Conservation (phyloP, 129 eudicot genomes). For the Helichrysum umbraculigerum region DNA sequence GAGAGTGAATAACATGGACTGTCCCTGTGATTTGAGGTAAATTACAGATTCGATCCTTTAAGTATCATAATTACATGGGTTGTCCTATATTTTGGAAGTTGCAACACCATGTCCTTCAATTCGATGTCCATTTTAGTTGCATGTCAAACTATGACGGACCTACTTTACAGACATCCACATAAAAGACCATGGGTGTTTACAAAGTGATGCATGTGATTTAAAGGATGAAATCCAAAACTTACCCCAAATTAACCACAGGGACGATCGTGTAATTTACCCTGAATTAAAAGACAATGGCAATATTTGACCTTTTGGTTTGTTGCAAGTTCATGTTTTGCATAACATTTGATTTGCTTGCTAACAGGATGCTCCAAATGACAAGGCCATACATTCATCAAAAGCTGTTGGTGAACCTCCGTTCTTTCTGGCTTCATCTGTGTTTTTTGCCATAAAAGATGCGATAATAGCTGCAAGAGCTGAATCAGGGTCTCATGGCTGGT, state of each 20-base stretch:
- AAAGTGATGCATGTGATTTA: neutral
- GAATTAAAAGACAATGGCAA: neutral
- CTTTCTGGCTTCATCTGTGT: constrained; percentile 82
- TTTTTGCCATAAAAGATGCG: constrained; percentile 91
- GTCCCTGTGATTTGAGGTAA: neutral
- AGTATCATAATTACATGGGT: neutral
- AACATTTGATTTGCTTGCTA: constrained; percentile 14
- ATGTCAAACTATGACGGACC: neutral
- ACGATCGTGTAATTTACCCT: neutral
- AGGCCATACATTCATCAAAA: constrained; percentile 94
- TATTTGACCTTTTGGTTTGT: neutral
- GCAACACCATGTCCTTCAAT: neutral
- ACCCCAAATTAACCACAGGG: neutral
- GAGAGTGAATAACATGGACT: neutral
- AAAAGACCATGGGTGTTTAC: neutral
- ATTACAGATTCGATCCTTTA: neutral
- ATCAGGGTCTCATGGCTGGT: constrained; percentile 66
- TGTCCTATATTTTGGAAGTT: neutral
- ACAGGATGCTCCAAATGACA: constrained; percentile 87
- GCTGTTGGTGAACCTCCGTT: constrained; percentile 99
- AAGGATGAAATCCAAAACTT: neutral
- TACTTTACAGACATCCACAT: neutral
- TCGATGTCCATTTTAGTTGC: neutral
- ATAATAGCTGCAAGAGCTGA: constrained; percentile 82
- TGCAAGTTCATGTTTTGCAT: neutral